Conservation (phyloP, 2,329 filamentous ascomycete genomes). For the Exophiala mesophila region DNA sequence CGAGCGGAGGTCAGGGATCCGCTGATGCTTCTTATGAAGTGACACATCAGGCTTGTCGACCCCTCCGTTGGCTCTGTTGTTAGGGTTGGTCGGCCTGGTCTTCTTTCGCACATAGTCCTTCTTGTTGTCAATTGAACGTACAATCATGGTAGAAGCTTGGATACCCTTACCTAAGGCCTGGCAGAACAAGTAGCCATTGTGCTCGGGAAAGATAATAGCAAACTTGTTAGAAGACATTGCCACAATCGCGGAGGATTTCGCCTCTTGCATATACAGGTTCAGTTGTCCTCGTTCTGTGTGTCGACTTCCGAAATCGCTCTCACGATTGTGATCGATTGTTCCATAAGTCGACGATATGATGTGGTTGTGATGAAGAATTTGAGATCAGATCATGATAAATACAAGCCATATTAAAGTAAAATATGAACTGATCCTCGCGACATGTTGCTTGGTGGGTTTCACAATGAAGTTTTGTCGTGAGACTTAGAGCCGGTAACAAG, state of each 20-base stretch:
- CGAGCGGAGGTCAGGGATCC: slow-evolving; percentile 4
- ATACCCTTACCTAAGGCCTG: slow-evolving; percentile 1
- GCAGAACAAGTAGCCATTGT: slow-evolving; percentile 6
- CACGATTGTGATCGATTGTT: too few relatives aligned
- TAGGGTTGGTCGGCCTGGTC: not conserved
- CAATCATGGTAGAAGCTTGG: slow-evolving; percentile 5
- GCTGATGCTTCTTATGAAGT: slow-evolving; percentile 5
- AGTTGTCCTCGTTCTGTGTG: too few relatives aligned
- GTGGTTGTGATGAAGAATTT: too few relatives aligned
- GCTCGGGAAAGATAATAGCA: slow-evolving; percentile 14
- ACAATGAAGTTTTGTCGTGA: too few relatives aligned
- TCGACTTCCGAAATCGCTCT: too few relatives aligned
- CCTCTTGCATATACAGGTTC: too few relatives aligned
- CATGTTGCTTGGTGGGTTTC: too few relatives aligned
- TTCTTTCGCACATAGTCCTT: slow-evolving; percentile 20
- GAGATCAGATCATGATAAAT: too few relatives aligned
- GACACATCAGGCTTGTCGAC: slow-evolving; percentile 7
- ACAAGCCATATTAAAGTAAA: too few relatives aligned
- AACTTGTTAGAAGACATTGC: slow-evolving; percentile 3
- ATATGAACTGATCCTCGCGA: too few relatives aligned
- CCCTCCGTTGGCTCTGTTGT: not conserved
- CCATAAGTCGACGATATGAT: slow-evolving; percentile 2
- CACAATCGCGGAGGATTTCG: not conserved
- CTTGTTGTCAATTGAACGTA: slow-evolving; percentile 11
- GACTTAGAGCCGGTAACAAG: too few relatives aligned